phyloP scores from a whole-genome alignment of 1,284 basidiomycete species.

The Neonothopanus nambi region DNA sequence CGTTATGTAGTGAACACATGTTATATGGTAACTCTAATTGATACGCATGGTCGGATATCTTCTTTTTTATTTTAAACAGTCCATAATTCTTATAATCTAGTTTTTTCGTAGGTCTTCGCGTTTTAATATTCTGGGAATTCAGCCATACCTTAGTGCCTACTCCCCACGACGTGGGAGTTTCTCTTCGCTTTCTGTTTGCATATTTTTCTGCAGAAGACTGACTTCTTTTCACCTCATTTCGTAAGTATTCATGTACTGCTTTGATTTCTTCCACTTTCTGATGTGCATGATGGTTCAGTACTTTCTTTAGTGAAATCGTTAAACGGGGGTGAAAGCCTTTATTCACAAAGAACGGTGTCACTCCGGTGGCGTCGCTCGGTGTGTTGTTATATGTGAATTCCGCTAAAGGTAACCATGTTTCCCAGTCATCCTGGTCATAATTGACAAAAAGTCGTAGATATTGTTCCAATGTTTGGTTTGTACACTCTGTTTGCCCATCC shows the following conservation, averaged over 20 bases:
- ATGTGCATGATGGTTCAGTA: neutral
- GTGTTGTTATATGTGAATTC: conserved; percentile 43
- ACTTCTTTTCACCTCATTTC: neutral
- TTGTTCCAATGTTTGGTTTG: conserved; percentile 33
- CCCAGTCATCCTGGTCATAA: conserved; percentile 41
- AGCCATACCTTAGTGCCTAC: no score
- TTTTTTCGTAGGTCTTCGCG: no score
- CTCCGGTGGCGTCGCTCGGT: conserved; percentile 1
- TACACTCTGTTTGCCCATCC: conserved; percentile 44
- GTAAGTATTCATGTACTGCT: neutral
- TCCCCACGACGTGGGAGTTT: neutral
- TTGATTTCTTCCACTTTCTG: neutral
- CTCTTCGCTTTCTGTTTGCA: neutral
- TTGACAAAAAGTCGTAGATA: conserved; percentile 27
- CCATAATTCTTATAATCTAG: no score
- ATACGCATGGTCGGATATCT: neutral
- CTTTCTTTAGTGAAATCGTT: neutral
- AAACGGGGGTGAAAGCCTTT: conserved; percentile 9
- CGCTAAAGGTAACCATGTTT: conserved; percentile 31
- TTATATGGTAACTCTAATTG: neutral
- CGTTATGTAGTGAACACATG: neutral
- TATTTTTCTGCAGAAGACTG: neutral
- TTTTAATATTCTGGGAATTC: no score
- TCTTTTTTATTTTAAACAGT: no score
- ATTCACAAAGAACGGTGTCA: conserved; percentile 7